Base-by-base conservation (phyloP, 225 moss, liverwort and hornwort genomes). In the Physcomitrellopsis africana region DNA sequence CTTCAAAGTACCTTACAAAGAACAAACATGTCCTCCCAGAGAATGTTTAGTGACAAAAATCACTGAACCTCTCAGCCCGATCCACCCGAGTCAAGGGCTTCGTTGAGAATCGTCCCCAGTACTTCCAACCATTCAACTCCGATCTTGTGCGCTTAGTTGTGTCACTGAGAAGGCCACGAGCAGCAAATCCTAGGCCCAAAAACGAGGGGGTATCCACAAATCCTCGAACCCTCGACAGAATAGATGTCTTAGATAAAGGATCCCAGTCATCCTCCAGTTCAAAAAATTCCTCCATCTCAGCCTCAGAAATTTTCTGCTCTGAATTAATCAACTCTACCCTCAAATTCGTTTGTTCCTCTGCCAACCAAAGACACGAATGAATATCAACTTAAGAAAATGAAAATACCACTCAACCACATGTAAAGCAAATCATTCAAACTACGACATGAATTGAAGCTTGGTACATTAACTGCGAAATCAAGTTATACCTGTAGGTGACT, bases 111-210 rank as follows among this genome's bases (percentile, higher is more conserved):
- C 80, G 80, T 23, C 74, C 65, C 77, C 70, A 77, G 17, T 55
- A 77, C 55, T 60, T 76, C 83, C 76, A 83, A 46, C 58, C 64
- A 60, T 65, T 72, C 72, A 80, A 53, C 47, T 70, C 75, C 16
- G 61, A 63, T 75, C 58, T 73, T 23, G 82, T 84, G 1, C 75
- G 51, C 62, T 79, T 82, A 51, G 76, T 64, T 60, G 82, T 80
- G 75, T 78, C 81, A 53, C 65, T 88, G 46, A 89, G 41, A 65
- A 96, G 82, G 62, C 89, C 90, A 56, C 93, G 86, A 4, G 92
- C 96, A 44, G 96, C 96, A 80, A 96, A 96, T 16, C 96, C 96
- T 70, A 96, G 75, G 23, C 96, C 96, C 90, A 96, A 76, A 60
- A 93, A 86, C 63, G 92, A 76, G 22, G 85, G 84, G 52, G 96